These are phyloP conservation scores for Thecaphora frezii DNA, from an alignment of 1,284 basidiomycete species.

Conservation along the genomic window DNA sequence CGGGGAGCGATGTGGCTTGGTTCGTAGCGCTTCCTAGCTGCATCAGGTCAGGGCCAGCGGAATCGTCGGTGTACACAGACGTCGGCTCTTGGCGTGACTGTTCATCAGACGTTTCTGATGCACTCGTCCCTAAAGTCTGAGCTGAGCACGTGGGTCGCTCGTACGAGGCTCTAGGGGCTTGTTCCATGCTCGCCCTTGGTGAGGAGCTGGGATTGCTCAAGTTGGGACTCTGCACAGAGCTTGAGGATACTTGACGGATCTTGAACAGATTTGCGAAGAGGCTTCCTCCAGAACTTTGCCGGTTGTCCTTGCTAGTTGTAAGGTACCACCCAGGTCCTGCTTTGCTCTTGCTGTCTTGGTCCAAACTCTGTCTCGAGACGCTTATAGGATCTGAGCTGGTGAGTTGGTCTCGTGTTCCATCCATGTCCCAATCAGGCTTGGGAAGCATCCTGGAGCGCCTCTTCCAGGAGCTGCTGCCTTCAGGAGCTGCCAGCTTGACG, in stretches of 20 bases:
- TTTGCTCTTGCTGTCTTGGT: not conserved
- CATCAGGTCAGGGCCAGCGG: not conserved
- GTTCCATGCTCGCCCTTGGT: constrained; percentile 5
- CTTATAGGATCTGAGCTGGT: no score
- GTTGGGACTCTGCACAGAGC: not conserved
- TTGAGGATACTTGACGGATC: constrained; percentile 15
- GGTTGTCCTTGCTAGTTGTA: constrained; percentile 20
- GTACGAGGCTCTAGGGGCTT: constrained; percentile 4
- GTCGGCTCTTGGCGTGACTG: no score
- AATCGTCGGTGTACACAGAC: no score
- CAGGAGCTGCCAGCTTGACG: not conserved
- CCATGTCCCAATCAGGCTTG: not conserved
- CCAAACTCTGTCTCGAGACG: no score
- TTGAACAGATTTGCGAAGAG: constrained; percentile 30
- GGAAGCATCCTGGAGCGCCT: not conserved
- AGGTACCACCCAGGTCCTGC: constrained; percentile 31
- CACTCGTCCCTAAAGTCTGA: no score
- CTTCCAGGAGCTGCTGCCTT: not conserved
- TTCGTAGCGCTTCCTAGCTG: not conserved
- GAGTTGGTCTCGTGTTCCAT: not conserved
- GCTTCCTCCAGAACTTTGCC: constrained; percentile 14
- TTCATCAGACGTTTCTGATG: no score
- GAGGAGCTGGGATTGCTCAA: not conserved
- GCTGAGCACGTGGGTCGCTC: constrained; percentile 4
- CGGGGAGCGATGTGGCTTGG: not conserved